phyloP scores from a whole-genome alignment of 2,329 filamentous ascomycete genomes.

The Colletotrichum sp. region DNA sequence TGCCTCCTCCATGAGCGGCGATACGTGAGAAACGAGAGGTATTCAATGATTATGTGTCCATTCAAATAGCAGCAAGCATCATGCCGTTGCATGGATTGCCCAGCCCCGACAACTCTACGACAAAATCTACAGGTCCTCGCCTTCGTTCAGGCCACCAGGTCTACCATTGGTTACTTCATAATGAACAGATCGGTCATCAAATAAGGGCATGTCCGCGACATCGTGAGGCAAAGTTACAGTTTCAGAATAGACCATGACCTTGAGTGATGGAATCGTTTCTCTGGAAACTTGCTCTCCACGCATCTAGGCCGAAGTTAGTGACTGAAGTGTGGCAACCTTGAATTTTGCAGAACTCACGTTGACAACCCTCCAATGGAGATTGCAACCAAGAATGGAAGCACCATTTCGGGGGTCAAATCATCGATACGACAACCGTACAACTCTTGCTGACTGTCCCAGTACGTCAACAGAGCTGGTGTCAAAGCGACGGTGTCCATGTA shows the following conservation, averaged over 20 bases:
- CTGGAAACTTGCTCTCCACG: background rate
- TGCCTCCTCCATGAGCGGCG: background rate
- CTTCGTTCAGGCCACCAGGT: background rate
- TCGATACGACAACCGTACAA: background rate
- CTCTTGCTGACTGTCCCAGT: background rate
- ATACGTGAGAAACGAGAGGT: background rate
- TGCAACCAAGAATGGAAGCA: background rate
- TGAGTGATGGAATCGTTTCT: background rate
- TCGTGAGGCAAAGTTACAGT: background rate
- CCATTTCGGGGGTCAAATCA: background rate
- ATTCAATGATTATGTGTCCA: background rate
- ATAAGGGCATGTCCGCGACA: background rate
- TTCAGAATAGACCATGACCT: background rate
- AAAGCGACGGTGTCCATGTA: background rate
- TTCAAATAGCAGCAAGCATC: background rate
- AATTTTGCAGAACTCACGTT: background rate
- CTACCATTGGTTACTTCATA: background rate
- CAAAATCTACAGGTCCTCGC: background rate
- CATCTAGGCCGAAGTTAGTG: background rate
- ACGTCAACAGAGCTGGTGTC: slow-evolving; percentile 1
- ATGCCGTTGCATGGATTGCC: background rate
- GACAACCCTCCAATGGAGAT: background rate
- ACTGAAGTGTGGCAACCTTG: background rate
- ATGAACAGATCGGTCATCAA: background rate
- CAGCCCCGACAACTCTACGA: background rate